A percentile compares a stretch with the other conserved stretches of the same genome.
Evolutionary conservation across 257 asterid genomes (phyloP).

Genomic region (Cinchona pubescens): DNA sequence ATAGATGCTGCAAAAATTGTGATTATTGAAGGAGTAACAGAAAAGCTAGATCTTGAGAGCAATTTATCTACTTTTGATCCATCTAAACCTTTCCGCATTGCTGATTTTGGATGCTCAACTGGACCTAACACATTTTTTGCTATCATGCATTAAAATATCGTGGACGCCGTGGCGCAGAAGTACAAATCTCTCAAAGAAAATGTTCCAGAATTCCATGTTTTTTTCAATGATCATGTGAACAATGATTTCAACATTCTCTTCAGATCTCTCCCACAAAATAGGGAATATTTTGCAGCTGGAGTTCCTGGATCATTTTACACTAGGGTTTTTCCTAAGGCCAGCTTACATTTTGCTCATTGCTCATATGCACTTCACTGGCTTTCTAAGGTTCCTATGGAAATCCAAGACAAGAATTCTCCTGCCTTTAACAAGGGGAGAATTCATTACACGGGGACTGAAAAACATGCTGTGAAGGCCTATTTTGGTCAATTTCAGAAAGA

Average conservation of each 20-base stretch:
- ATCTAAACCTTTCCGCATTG: conserved; percentile 20
- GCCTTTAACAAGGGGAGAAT: conserved; percentile 41
- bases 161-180: conserved; percentile 23
- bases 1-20: conserved; percentile 15
- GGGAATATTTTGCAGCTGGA: conserved; percentile 28
- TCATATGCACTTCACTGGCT: conserved; percentile 46
- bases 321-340: conserved; percentile 27
- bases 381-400: conserved; percentile 27
- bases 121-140: conserved; percentile 47
- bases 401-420: conserved; percentile 8
- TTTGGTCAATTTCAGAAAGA: conserved; percentile 26
- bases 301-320: conserved; percentile 39
- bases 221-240: conserved; percentile 30
- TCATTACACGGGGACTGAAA: conserved; percentile 31
- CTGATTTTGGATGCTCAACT: conserved; percentile 49
- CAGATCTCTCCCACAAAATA: conserved; percentile 13
- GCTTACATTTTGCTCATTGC: conserved; percentile 30
- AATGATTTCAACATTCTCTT: conserved; percentile 54
- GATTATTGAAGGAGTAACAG: conserved; percentile 7
- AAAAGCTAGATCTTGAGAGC: conserved; percentile 11
- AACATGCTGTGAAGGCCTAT: conserved; percentile 31
- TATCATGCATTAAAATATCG: conserved; percentile 34
- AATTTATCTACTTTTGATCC: neutral
- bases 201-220: conserved; percentile 30
- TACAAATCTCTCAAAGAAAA: neutral